A percentile compares a stretch with the other conserved stretches of the same genome.
Evolutionary conservation across 1,284 basidiomycete species (phyloP).

Genomic region (Austroboletus rostrupii): DNA sequence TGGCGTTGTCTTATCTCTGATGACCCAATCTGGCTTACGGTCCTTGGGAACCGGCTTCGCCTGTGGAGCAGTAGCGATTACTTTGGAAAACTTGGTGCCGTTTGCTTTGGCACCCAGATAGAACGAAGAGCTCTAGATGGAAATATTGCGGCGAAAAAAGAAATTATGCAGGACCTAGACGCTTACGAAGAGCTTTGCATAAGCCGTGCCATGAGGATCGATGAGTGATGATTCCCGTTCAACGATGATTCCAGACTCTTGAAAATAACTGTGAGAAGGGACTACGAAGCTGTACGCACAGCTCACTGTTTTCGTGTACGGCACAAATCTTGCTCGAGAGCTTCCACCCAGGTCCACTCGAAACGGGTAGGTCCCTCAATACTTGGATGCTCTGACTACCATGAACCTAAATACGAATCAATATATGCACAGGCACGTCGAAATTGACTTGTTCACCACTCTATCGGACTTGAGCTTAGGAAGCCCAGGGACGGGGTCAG

Average conservation of each 20-base stretch:
- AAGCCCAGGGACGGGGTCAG: slow-evolving; percentile 51
- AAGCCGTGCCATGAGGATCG: slow-evolving; percentile 57
- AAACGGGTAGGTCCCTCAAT: slow-evolving; percentile 61
- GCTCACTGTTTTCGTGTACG: slow-evolving; percentile 73
- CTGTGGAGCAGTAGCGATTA: slow-evolving; percentile 63
- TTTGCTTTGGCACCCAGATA: slow-evolving; percentile 73
- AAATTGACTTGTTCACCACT: slow-evolving; percentile 41
- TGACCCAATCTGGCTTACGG: slow-evolving; percentile 64
- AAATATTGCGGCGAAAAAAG: not conserved
- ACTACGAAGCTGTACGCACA: not conserved
- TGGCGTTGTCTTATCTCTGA: slow-evolving; percentile 64
- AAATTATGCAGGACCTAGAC: slow-evolving; percentile 15
- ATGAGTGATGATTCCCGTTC: slow-evolving; percentile 62
- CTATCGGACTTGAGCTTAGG: slow-evolving; percentile 64
- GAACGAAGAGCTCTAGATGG: slow-evolving; percentile 60
- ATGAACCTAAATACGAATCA: slow-evolving; percentile 50
- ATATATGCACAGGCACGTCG: not conserved
- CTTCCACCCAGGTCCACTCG: slow-evolving; percentile 67
- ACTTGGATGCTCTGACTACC: slow-evolving; percentile 72
- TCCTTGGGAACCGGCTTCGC: slow-evolving; percentile 66
- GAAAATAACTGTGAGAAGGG: not conserved
- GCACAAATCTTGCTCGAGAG: slow-evolving; percentile 57
- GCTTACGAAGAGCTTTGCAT: slow-evolving; percentile 68
- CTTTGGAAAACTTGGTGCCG: slow-evolving; percentile 64
- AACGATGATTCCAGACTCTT: slow-evolving; percentile 75